Evolutionary conservation across 441 rosid species (phyloP), one percentile per base, ranked within the genome.

Genomic region (Arabidopsis lyrata): DNA sequence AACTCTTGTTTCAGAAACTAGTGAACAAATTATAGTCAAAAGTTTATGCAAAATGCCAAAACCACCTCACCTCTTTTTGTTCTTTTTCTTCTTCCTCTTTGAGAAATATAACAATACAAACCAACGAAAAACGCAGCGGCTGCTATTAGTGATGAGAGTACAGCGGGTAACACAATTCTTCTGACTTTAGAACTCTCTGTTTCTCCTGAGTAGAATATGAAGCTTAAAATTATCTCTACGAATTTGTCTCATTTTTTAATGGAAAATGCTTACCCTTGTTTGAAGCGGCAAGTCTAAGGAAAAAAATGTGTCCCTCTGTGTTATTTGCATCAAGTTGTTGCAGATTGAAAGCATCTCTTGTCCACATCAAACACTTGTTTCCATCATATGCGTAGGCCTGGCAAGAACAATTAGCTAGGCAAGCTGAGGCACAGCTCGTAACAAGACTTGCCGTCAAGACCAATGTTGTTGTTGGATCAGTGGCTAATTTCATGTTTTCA

Each of bases 341-440:
- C 0, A 63, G 42, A 15, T 45, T 45, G 29, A 45, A 16, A 4
- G 0, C 41, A 6, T 63, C 3, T 10, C 1, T 31, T 31, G 31
- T 10, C 68, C 68, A 63, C 27, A 45, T 45, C 7, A 47, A 31
- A 31, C 68, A 63, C 0, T 31, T 11, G 29, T 16, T 11, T 9
- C 12, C 55, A 6, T 63, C 16, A 29, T 10, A 1, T 6, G 68
- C 68, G 5, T 63, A 63, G 1, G 68, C 68, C 16, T 16, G 0
- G 4, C 68, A 63, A 45, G 54, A 63, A 63, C 68, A 45, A 31
- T 63, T 2, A 44, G 39, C 55, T 10, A 15, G 41, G 36, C 68
- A 63, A 63, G 4, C 1, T 15, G 54, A 44, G 2, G 9, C 39
- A 29, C 67, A 62, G 0, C 3, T 31, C 0, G 6, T 24, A 9